Conservation (phyloP, 139 green algal species). For the Spirogloea muscicola region DNA sequence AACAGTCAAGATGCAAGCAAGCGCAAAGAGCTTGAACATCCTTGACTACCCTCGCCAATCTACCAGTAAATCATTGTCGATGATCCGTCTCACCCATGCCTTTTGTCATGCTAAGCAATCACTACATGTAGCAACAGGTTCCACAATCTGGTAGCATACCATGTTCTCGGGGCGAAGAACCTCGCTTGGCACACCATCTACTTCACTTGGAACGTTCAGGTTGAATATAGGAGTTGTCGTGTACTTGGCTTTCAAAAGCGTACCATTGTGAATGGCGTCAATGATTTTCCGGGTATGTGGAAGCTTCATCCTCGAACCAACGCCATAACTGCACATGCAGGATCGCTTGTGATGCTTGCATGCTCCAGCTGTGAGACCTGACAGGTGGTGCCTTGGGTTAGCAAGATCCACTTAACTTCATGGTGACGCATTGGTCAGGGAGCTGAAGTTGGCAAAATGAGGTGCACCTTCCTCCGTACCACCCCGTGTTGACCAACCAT, state of each 20-base stretch:
- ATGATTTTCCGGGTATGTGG: slow-evolving; percentile 90
- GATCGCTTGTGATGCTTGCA: too few species aligned
- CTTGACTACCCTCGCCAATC: background rate
- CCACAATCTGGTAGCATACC: background rate
- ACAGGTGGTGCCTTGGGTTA: too few species aligned
- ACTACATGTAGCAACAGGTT: background rate
- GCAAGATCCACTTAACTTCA: too few species aligned
- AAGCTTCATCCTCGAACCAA: slow-evolving; percentile 83
- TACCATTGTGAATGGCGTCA: slow-evolving; percentile 87
- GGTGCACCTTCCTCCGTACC: slow-evolving; percentile 69
- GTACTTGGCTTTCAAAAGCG: slow-evolving; percentile 62
- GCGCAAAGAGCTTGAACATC: background rate
- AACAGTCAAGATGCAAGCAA: background rate
- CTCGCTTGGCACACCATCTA: slow-evolving; percentile 63
- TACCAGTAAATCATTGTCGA: background rate
- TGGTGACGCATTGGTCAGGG: too few species aligned
- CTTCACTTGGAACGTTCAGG: slow-evolving; percentile 66
- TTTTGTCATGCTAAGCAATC: background rate
- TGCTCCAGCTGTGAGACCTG: too few species aligned
- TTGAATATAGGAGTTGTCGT: slow-evolving; percentile 71
- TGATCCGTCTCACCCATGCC: background rate
- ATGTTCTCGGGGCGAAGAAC: slow-evolving; percentile 58
- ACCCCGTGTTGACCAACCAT: slow-evolving; percentile 90
- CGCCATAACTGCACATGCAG: slow-evolving; percentile 65
- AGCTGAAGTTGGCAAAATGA: too few species aligned